These are phyloP conservation scores for Oehlia diaphana DNA, from an alignment of 192 early-diverging fungal genomes.

Conservation along the genomic window DNA sequence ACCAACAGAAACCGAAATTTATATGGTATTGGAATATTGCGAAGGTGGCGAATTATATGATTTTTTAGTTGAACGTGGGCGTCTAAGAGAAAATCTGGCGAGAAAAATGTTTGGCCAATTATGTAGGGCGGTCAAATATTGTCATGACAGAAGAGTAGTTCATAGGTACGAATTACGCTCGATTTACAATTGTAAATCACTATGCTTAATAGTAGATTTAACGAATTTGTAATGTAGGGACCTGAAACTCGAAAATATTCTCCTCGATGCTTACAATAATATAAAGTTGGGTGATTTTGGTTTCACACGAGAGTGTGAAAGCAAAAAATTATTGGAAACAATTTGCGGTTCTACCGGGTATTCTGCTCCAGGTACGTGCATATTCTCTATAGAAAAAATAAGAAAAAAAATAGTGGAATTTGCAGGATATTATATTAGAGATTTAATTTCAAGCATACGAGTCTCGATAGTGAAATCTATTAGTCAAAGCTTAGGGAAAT, in stretches of 20 bases:
- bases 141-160: constrained; percentile 56
- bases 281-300: constrained; percentile 69
- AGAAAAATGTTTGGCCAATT: constrained; percentile 54
- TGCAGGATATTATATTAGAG: not conserved
- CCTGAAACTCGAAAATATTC: constrained; percentile 63
- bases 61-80: constrained; percentile 43
- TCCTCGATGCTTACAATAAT: constrained; percentile 56
- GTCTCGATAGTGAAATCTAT: not conserved
- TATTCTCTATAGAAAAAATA: not conserved
- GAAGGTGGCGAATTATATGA: constrained; percentile 66
- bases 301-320: constrained; percentile 60
- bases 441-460: not conserved
- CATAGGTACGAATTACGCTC: constrained; percentile 36
- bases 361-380: constrained; percentile 67
- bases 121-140: constrained; percentile 49
- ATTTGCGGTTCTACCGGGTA: constrained; percentile 71
- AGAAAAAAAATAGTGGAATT: not conserved
- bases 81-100: constrained; percentile 42
- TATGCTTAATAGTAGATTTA: not conserved
- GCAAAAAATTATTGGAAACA: constrained; percentile 60
- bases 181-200: not conserved
- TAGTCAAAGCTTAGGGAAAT: not conserved
- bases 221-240: constrained; percentile 36
- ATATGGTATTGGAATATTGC: constrained; percentile 81
- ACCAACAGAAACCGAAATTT: constrained; percentile 69